A percentile compares a stretch with the other conserved stretches of the same genome.
These are phyloP conservation scores for Ambrosia hybrid DNA, from an alignment of 140 eudicot species.

Conservation along the genomic window DNA sequence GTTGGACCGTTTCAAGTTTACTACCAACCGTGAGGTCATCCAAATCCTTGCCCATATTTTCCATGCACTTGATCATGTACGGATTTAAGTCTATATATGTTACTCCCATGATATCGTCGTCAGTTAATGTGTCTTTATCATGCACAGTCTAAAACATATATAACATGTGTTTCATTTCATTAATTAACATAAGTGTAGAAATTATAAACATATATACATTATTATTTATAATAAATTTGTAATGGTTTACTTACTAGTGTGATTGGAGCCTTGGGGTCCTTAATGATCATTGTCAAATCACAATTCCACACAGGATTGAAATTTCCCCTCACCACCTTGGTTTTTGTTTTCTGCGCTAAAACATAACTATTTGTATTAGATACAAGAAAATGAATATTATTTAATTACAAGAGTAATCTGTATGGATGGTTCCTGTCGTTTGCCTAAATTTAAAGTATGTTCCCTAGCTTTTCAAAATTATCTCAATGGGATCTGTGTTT, in stretches of 20 bases:
- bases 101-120: constrained; percentile 59
- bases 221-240: background rate
- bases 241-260: constrained; percentile 38
- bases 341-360: constrained; percentile 58
- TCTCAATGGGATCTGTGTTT: too few species aligned
- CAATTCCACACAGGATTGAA: constrained; percentile 75
- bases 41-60: constrained; percentile 32
- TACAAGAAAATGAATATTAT: too few species aligned
- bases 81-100: constrained; percentile 49
- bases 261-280: constrained; percentile 48
- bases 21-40: constrained; percentile 44
- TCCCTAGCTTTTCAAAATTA: too few species aligned
- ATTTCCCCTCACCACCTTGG: constrained; percentile 44
- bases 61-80: constrained; percentile 35
- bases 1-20: constrained; percentile 53
- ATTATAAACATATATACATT: background rate
- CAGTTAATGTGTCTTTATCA: constrained; percentile 64
- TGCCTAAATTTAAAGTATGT: too few species aligned
- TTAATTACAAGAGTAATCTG: background rate
- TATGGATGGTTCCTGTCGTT: too few species aligned
- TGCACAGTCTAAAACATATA: constrained; percentile 39
- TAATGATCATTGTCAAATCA: constrained; percentile 51
- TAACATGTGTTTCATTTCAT: background rate
- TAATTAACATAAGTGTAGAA: background rate
- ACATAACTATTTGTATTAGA: background rate